phyloP scores from a whole-genome alignment of 768 basidiomycete species.

The Dendrothele bispora region DNA sequence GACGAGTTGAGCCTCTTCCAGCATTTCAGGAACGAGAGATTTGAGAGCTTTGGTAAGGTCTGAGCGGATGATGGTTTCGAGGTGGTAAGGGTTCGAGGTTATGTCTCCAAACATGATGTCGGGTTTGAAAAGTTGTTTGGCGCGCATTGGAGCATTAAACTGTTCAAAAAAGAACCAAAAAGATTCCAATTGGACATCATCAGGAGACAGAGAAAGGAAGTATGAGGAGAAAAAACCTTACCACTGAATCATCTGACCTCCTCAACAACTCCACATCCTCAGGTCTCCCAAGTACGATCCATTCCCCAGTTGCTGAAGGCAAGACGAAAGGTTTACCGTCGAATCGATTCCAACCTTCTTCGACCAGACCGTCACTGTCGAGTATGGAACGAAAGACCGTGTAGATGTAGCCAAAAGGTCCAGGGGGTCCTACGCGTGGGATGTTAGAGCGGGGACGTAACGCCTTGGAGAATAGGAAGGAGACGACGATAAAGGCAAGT shows the following conservation, averaged over 20 bases:
- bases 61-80: conserved; percentile 11
- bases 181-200: background rate
- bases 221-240: too few relatives aligned
- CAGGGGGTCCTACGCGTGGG: conserved; percentile 14
- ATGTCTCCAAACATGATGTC: conserved; percentile 12
- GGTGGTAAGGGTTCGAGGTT: conserved; percentile 11
- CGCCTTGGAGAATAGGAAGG: background rate
- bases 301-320: conserved; percentile 14
- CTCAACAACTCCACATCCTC: conserved; percentile 14
- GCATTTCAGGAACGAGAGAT: conserved; percentile 12
- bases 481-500: too few relatives aligned
- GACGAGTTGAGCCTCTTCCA: conserved; percentile 12
- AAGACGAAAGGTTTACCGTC: conserved; percentile 15
- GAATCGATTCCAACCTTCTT: conserved; percentile 14
- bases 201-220: too few relatives aligned
- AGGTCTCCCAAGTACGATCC: conserved; percentile 13
- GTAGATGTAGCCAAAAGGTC: conserved; percentile 15
- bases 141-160: conserved; percentile 11
- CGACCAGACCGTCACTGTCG: conserved; percentile 8
- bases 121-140: conserved; percentile 10
- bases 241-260: conserved; percentile 14
- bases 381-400: conserved; percentile 13
- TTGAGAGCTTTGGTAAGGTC: conserved; percentile 15
- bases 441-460: background rate
- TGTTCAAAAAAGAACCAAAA: background rate